Conservation (phyloP, 2,329 filamentous ascomycete genomes). For the Neophaeococcomyces mojaviensis region DNA sequence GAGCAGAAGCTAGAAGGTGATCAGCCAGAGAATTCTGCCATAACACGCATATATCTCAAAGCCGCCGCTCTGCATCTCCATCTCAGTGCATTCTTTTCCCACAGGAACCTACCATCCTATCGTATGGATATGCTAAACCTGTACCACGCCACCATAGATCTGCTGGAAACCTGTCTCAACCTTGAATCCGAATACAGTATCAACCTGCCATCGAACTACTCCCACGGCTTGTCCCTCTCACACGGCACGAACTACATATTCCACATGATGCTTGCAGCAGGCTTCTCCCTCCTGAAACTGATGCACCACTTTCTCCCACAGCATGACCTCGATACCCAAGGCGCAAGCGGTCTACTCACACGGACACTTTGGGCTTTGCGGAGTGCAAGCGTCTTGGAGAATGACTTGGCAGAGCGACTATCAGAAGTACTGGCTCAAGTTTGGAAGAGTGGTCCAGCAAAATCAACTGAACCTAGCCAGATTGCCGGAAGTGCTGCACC, state of each 20-base stretch:
- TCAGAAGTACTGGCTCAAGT: constrained; percentile 60
- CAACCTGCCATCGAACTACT: constrained; percentile 21
- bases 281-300: constrained; percentile 57
- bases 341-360: constrained; percentile 51
- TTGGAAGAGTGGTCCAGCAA: constrained; percentile 45
- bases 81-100: constrained; percentile 44
- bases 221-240: constrained; percentile 37
- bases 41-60: constrained; percentile 42
- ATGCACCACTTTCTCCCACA: constrained; percentile 58
- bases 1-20: constrained; percentile 43
- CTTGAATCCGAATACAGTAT: constrained; percentile 34
- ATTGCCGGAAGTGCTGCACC: not conserved
- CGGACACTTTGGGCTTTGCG: constrained; percentile 53
- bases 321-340: constrained; percentile 41
- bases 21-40: constrained; percentile 29
- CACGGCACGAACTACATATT: constrained; percentile 56
- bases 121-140: constrained; percentile 38
- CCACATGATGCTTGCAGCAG: constrained; percentile 59
- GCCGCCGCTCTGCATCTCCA: constrained; percentile 42
- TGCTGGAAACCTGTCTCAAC: constrained; percentile 41
- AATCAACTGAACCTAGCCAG: constrained; percentile 15
- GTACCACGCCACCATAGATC: constrained; percentile 39
- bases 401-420: constrained; percentile 57
- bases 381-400: constrained; percentile 52
- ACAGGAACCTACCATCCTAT: constrained; percentile 40